A percentile compares a stretch with the other conserved stretches of the same genome.
Evolutionary conservation across 768 basidiomycete genomes (phyloP).

Genomic region (Pleurotus pulmonarius): DNA sequence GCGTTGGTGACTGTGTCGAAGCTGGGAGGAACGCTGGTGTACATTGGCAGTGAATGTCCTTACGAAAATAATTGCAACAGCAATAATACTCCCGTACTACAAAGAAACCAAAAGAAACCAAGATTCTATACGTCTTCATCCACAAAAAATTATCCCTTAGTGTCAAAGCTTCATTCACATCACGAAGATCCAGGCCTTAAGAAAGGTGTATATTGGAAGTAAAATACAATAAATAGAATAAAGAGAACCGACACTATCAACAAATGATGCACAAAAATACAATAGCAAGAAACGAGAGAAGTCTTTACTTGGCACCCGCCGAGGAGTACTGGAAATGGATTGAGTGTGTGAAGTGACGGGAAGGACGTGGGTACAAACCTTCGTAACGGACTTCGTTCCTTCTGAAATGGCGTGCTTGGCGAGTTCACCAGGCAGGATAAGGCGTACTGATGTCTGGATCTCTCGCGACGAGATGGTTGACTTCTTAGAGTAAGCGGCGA

Average conservation of each 20-base stretch:
- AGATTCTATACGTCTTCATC: too few species aligned
- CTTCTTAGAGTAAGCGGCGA: slow-evolving; percentile 97
- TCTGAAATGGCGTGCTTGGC: slow-evolving; percentile 16
- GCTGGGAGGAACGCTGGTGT: slow-evolving; percentile 59
- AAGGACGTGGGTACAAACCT: not conserved
- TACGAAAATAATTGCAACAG: too few species aligned
- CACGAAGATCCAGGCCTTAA: too few species aligned
- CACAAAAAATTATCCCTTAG: too few species aligned
- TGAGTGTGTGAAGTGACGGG: not conserved
- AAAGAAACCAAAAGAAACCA: too few species aligned
- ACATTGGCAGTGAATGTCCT: slow-evolving; percentile 23
- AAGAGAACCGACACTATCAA: not conserved
- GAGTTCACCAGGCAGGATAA: slow-evolving; percentile 95
- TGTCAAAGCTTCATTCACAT: too few species aligned
- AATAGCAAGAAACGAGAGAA: not conserved
- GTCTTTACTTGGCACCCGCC: slow-evolving; percentile 11
- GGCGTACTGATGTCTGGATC: slow-evolving; percentile 95
- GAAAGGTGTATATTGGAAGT: not conserved
- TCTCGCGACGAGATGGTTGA: slow-evolving; percentile 98
- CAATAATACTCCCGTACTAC: too few species aligned
- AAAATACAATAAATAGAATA: slow-evolving; percentile 8
- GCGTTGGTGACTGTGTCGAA: slow-evolving; percentile 82
- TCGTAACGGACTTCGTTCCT: slow-evolving; percentile 14
- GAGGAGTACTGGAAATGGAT: slow-evolving; percentile 7
- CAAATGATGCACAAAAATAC: not conserved